Evolutionary conservation across 345 rosid genomes (phyloP).

Genomic region (Syzygium aqueum): DNA sequence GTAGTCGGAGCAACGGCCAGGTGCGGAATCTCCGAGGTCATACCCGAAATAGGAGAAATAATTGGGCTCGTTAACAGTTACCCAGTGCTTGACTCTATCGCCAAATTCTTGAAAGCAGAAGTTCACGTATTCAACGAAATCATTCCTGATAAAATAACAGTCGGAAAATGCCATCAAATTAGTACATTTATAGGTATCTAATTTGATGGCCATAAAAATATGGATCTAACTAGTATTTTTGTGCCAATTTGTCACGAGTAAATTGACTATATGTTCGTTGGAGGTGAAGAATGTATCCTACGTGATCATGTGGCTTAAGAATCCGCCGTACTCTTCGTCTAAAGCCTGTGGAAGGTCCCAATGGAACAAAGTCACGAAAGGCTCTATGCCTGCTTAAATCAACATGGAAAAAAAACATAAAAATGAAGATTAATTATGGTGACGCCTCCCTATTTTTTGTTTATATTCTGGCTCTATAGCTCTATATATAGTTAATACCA

Average conservation of each 20-base stretch:
- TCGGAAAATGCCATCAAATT: background rate
- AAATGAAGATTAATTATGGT: background rate
- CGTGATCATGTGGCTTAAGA: slow-evolving; percentile 15
- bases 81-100: slow-evolving; percentile 17
- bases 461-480: too few species aligned
- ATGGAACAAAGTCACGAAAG: slow-evolving; percentile 20
- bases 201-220: background rate
- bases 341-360: slow-evolving; percentile 26
- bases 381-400: slow-evolving; percentile 9
- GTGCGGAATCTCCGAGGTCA: background rate
- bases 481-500: too few species aligned
- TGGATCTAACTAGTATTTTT: background rate
- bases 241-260: background rate
- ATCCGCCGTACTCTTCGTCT: slow-evolving; percentile 19
- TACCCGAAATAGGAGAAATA: background rate
- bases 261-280: background rate
- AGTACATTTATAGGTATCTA: background rate
- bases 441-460: background rate
- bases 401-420: background rate
- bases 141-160: background rate
- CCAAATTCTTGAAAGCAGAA: slow-evolving; percentile 17
- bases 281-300: slow-evolving; percentile 2
- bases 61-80: slow-evolving; percentile 11
- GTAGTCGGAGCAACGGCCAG: slow-evolving; percentile 9
- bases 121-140: slow-evolving; percentile 1